Conservation (phyloP, 768 basidiomycete genomes). For the Thelephora ganbajun region DNA sequence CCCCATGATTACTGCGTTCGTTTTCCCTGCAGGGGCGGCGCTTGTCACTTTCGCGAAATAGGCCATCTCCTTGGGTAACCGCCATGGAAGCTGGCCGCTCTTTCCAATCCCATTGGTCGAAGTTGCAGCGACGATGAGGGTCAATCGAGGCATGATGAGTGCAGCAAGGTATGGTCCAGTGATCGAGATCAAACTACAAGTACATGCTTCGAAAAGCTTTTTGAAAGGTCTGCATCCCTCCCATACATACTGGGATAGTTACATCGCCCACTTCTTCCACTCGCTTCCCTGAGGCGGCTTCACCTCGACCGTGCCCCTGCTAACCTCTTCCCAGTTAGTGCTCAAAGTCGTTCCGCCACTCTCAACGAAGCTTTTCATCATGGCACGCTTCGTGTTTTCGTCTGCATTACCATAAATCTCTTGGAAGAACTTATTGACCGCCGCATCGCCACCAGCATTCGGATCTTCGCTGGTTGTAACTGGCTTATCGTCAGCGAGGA, state of each 20-base stretch:
- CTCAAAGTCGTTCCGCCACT: slow-evolving; percentile 91
- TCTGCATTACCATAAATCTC: slow-evolving; percentile 85
- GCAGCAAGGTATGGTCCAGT: too few relatives aligned
- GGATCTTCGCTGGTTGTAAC: slow-evolving; percentile 63
- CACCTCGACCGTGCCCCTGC: slow-evolving; percentile 52
- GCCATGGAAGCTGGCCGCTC: slow-evolving; percentile 72
- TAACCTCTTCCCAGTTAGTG: slow-evolving; percentile 91
- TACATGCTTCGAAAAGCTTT: too few relatives aligned
- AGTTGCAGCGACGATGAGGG: slow-evolving; percentile 91
- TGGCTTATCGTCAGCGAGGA: slow-evolving; percentile 57
- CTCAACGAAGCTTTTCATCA: slow-evolving; percentile 97
- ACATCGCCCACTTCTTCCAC: slow-evolving; percentile 59
- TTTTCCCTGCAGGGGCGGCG: slow-evolving; percentile 33
- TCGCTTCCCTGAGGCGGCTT: slow-evolving; percentile 78
- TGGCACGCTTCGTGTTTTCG: slow-evolving; percentile 82
- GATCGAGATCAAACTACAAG: too few relatives aligned
- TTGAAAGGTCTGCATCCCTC: neutral
- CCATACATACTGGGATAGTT: neutral
- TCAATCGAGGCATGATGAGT: slow-evolving; percentile 46
- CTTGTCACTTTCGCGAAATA: slow-evolving; percentile 82
- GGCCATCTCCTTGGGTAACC: slow-evolving; percentile 74
- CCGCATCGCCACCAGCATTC: slow-evolving; percentile 79
- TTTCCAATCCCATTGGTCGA: slow-evolving; percentile 77
- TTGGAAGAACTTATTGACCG: slow-evolving; percentile 82
- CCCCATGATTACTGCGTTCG: slow-evolving; percentile 87